phyloP scores from a whole-genome alignment of 371 early-diverging fungal species.

The Chytridium lagenaria region DNA sequence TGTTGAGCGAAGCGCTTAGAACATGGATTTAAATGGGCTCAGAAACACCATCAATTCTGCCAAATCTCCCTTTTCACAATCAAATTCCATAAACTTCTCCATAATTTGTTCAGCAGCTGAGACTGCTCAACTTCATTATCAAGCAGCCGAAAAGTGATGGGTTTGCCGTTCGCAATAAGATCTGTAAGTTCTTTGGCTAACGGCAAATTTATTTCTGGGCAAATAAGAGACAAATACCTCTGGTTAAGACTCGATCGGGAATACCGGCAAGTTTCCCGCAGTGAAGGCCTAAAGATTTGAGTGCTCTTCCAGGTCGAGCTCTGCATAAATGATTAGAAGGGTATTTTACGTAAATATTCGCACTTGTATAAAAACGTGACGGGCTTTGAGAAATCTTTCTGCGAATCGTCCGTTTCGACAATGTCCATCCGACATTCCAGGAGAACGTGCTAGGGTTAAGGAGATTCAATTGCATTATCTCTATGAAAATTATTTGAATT shows the following conservation, averaged over 20 bases:
- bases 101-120: slow-evolving; percentile 14
- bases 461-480: slow-evolving; percentile 34
- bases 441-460: slow-evolving; percentile 11
- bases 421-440: slow-evolving; percentile 50
- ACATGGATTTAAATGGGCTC: not conserved
- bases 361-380: slow-evolving; percentile 64
- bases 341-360: too few relatives aligned
- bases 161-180: slow-evolving; percentile 21
- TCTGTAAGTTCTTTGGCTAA: slow-evolving; percentile 21
- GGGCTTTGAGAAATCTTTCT: slow-evolving; percentile 31
- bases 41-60: slow-evolving; percentile 20
- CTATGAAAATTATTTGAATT: slow-evolving; percentile 19
- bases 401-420: slow-evolving; percentile 27
- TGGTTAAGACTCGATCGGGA: slow-evolving; percentile 45
- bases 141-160: slow-evolving; percentile 5
- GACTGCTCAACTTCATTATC: slow-evolving; percentile 14
- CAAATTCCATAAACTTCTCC: slow-evolving; percentile 26
- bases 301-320: slow-evolving; percentile 42
- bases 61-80: slow-evolving; percentile 31
- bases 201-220: too few relatives aligned
- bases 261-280: slow-evolving; percentile 67
- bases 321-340: too few relatives aligned
- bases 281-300: slow-evolving; percentile 61
- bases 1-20: not conserved
- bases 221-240: slow-evolving; percentile 51